Base-by-base conservation (phyloP, 768 basidiomycete genomes). In the Lactifluus echinatus region DNA sequence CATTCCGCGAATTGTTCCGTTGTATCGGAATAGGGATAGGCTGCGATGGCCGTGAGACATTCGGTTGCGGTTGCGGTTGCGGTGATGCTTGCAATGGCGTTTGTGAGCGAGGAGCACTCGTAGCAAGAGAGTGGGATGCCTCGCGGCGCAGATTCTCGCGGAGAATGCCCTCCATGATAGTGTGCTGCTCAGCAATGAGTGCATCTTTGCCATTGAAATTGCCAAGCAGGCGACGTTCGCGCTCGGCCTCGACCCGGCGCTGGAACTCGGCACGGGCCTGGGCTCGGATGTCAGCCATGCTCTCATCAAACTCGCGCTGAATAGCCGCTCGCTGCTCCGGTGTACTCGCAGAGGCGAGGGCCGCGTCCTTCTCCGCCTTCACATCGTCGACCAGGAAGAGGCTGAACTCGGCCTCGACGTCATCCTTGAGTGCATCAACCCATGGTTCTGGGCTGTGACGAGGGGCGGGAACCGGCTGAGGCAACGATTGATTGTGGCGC, bases 351-450 rank as follows among this genome's bases (percentile, higher is more conserved):
- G 58, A 33, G 14, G 48, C 53, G 23, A 59, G 40, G 8, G 58
- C 34, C 5, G 36, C 23, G 17, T 59, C 58, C 34, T 55, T 54
- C 28, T 21, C 48, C n/a, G 53, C 58, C 42, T 59, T 59, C 15
- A 59, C 1, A 19, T 55, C 53, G 10, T 59, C 58, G 48, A 59
- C 58, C 28, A 59, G 34, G 17, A n/a, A 43, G 8, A 59, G 58
- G 23, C 39, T 59, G 42, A 55, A 59, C 33, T 59, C 58, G 1
- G 58, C 48, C 29, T 59, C 58, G 43, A 59, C 53, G 23, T 59
- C 58, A 4, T 59, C 53, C 21, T 59, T 59, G 48, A 59, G 58
- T 31, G 58, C 58, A 40, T 59, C 58, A 8, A 59, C 53, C 58
- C 58, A 59, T 15, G 34, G 58, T 5, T 59, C 58, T 43, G 57